Conservation (phyloP, 768 basidiomycete species). For the Clathrus columnatus region DNA sequence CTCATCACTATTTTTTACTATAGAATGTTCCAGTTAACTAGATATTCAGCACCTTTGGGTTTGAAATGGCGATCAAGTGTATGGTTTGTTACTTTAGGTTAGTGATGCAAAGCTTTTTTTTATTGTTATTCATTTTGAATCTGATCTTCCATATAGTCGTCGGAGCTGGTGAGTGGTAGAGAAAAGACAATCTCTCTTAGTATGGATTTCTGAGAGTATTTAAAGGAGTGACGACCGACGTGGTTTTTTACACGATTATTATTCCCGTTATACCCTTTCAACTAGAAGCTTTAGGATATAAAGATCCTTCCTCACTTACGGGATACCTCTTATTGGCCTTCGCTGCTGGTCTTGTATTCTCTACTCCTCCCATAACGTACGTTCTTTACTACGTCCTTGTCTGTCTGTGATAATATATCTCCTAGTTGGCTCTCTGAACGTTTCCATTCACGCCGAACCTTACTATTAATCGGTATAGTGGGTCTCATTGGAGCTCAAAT, state of each 20-base stretch:
- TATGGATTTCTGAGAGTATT: not conserved
- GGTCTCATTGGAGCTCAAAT: slow-evolving; percentile 46
- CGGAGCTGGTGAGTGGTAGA: slow-evolving; percentile 32
- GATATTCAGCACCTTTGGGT: slow-evolving; percentile 29
- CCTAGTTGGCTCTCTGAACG: slow-evolving; percentile 35
- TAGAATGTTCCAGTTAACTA: too few relatives aligned
- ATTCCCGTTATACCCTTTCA: slow-evolving; percentile 60
- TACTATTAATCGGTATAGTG: slow-evolving; percentile 42
- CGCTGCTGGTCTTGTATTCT: slow-evolving; percentile 49
- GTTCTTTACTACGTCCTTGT: not conserved
- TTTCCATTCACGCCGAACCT: slow-evolving; percentile 36
- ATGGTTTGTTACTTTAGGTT: slow-evolving; percentile 43
- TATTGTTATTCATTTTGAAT: not conserved
- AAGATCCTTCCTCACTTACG: slow-evolving; percentile 37
- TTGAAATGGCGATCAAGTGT: slow-evolving; percentile 51
- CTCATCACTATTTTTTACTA: too few relatives aligned
- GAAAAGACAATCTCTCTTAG: not conserved
- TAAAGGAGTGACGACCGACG: slow-evolving; percentile 38
- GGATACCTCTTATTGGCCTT: slow-evolving; percentile 60
- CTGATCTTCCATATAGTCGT: slow-evolving; percentile 29
- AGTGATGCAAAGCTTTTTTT: slow-evolving; percentile 3
- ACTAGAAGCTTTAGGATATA: slow-evolving; percentile 40
- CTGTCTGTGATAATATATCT: not conserved
- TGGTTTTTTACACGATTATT: slow-evolving; percentile 53
- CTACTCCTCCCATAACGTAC: slow-evolving; percentile 50